Evolutionary conservation across 345 rosid genomes (phyloP).

Genomic region (Rubroshorea leprosula): DNA sequence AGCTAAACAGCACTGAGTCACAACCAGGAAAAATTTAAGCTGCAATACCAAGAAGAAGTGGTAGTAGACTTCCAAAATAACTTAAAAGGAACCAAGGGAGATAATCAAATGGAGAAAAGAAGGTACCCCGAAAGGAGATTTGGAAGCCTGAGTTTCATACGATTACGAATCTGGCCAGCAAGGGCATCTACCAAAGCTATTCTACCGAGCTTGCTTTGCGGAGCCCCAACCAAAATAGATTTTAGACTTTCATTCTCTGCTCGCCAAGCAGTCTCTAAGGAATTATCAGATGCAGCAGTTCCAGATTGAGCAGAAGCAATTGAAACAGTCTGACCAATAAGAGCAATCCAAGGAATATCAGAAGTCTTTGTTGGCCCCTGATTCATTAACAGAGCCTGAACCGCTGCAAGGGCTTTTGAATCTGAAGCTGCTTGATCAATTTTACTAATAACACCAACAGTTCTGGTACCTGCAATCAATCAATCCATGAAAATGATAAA

Average conservation of each 20-base stretch:
- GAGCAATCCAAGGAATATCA: conserved; percentile 72
- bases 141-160: conserved; percentile 73
- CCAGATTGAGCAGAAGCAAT: conserved; percentile 74
- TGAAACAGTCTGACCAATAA: conserved; percentile 76
- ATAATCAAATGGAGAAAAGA: background rate
- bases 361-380: conserved; percentile 74
- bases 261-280: conserved; percentile 74
- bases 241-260: conserved; percentile 77
- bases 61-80: background rate
- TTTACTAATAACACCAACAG: conserved; percentile 88
- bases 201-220: conserved; percentile 72
- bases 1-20: too few relatives aligned
- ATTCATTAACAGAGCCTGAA: conserved; percentile 61
- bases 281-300: conserved; percentile 68
- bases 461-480: conserved; percentile 66
- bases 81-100: background rate
- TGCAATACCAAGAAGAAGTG: background rate
- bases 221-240: conserved; percentile 66
- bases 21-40: background rate
- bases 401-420: conserved; percentile 60
- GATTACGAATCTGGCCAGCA: conserved; percentile 68
- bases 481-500: conserved; percentile 1
- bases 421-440: conserved; percentile 85
- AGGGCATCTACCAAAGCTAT: conserved; percentile 69
- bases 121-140: conserved; percentile 65